phyloP scores from a whole-genome alignment of 2,329 filamentous ascomycete genomes.

The Aspergillus fumigatiaffinis region DNA sequence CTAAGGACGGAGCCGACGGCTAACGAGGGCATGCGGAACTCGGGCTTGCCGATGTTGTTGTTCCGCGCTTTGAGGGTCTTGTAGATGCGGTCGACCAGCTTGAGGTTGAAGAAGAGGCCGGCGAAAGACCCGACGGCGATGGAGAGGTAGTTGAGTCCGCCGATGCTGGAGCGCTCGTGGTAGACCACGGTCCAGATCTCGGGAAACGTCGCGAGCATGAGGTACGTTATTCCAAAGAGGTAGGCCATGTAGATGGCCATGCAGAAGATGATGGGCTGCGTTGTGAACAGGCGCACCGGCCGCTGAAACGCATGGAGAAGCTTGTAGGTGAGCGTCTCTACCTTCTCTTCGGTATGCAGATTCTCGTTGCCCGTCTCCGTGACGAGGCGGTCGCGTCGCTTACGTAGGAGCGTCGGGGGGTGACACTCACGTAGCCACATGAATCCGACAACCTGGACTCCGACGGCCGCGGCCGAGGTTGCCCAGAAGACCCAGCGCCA shows the following conservation, averaged over 20 bases:
- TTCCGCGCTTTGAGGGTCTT: slow-evolving; percentile 44
- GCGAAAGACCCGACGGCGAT: slow-evolving; percentile 55
- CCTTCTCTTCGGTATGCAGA: not conserved
- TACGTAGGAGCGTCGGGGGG: slow-evolving; percentile 55
- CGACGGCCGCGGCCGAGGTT: slow-evolving; percentile 56
- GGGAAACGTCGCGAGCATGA: slow-evolving; percentile 58
- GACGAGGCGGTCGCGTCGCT: slow-evolving; percentile 38
- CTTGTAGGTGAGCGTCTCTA: slow-evolving; percentile 32
- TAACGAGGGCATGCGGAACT: slow-evolving; percentile 61
- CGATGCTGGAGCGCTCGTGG: slow-evolving; percentile 48
- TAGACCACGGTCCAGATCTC: slow-evolving; percentile 52
- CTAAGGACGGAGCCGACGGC: slow-evolving; percentile 50
- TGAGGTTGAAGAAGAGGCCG: slow-evolving; percentile 49
- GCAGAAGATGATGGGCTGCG: slow-evolving; percentile 57
- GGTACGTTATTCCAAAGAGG: slow-evolving; percentile 56
- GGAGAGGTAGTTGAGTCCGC: slow-evolving; percentile 58
- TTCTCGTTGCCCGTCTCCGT: not conserved
- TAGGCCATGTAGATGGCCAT: slow-evolving; percentile 51
- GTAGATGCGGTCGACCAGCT: slow-evolving; percentile 47
- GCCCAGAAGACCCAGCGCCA: slow-evolving; percentile 70
- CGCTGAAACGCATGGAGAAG: slow-evolving; percentile 26
- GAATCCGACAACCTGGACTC: slow-evolving; percentile 56
- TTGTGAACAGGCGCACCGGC: slow-evolving; percentile 50
- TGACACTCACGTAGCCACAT: slow-evolving; percentile 61
- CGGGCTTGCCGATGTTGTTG: slow-evolving; percentile 46